Conservation (phyloP, 2,329 filamentous ascomycete genomes). For the Monosporascus sp. region DNA sequence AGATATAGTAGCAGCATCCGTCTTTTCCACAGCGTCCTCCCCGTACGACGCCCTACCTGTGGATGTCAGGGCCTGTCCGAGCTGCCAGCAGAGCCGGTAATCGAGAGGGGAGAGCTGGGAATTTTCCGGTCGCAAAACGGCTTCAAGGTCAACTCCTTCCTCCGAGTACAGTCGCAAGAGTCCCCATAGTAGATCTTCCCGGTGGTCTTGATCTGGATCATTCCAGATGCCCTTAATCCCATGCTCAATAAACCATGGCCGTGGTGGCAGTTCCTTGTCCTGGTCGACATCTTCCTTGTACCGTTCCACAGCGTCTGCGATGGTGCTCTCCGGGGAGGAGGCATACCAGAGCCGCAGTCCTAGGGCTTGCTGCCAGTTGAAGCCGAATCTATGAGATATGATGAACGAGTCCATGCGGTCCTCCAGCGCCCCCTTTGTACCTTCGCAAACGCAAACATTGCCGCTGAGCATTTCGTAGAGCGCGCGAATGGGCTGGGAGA, state of each 20-base stretch:
- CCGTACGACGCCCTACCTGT: constrained; percentile 49
- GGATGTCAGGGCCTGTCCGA: constrained; percentile 61
- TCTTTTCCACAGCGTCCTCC: constrained; percentile 50
- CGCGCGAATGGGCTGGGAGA: constrained; percentile 75
- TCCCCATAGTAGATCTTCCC: constrained; percentile 81
- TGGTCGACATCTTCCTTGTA: constrained; percentile 71
- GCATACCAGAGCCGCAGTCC: constrained; percentile 89
- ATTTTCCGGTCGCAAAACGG: constrained; percentile 70
- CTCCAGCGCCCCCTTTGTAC: constrained; percentile 69
- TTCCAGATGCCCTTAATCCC: constrained; percentile 54
- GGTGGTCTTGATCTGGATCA: constrained; percentile 49
- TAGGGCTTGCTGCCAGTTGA: constrained; percentile 93
- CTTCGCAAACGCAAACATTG: constrained; percentile 78
- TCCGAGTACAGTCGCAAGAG: constrained; percentile 75
- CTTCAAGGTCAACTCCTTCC: constrained; percentile 54
- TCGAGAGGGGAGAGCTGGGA: constrained; percentile 71
- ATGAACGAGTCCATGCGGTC: constrained; percentile 76
- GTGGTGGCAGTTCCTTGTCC: constrained; percentile 65
- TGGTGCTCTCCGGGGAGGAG: constrained; percentile 59
- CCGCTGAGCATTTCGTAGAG: constrained; percentile 87
- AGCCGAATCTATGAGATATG: constrained; percentile 74
- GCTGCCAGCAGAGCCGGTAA: constrained; percentile 76
- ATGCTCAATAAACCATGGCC: constrained; percentile 65
- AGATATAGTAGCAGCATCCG: constrained; percentile 60
- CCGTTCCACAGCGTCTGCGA: constrained; percentile 65